Base-by-base conservation (phyloP, 441 rosid species). In the Melastoma candidum region DNA sequence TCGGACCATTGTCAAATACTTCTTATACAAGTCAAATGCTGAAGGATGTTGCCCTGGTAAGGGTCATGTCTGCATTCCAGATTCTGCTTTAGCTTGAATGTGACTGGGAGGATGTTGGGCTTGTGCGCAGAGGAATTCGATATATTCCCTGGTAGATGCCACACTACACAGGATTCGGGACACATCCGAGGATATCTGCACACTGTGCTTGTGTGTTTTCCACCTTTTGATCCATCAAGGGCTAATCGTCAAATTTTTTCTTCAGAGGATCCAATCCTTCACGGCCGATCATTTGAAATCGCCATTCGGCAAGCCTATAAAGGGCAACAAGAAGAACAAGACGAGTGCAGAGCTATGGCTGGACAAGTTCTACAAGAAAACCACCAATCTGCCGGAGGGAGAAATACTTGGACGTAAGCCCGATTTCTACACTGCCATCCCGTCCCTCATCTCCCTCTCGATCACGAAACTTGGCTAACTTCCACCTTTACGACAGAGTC, bases 231-330 rank as follows among this genome's bases (percentile, higher is more conserved):
- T 17, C 22, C 22, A 17, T 17, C 22, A 17, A 17, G 22, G 22
- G 22, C 22, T n/a, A 48, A 26, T 48, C 32, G 11, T 51, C 46
- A 14, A 22, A 12, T 17, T 2, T 62, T 36, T 60, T 56, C 48
- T 26, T 50, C 76, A 85, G 98, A 68, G 77, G 53, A 85, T 92
- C 58, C 96, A 92, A 74, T 55, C 73, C 44, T 92, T 92, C 77
- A 92, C 95, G 46, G 74, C 92, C 11, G 86, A 84, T 58, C 72
- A 86, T 79, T 74, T 93, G 58, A 93, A 84, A 67, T 80, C 97
- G 49, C 96, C 99, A 7, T 84, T 93, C 0, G 99, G 99, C 12
- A 94, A 93, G 68, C 90, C 95, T 11, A 90, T 93, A 63, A 93
- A 78, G 74, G 95, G 86, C 60, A 78, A 36, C 8, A 36, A 86